Evolutionary conservation across 176 grass and related monocot species (phyloP).

Genomic region (Zea mays): DNA sequence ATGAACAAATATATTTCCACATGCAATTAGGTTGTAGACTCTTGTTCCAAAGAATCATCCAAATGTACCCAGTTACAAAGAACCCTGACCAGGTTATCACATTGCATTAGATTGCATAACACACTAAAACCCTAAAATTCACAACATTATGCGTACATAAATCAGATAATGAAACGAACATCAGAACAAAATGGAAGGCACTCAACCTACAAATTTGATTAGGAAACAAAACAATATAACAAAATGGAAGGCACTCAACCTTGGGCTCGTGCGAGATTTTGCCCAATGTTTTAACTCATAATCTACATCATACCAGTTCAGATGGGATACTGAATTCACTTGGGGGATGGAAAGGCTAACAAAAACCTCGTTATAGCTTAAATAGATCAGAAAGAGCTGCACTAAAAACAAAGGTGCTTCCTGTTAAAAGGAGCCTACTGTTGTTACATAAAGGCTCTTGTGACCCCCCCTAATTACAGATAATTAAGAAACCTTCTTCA

Average conservation of each 20-base stretch:
- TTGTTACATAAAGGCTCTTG: slow-evolving; percentile 73
- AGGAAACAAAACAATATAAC: neutral
- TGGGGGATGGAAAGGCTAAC: slow-evolving; percentile 45
- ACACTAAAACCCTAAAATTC: slow-evolving; percentile 15
- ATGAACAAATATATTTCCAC: too few species aligned
- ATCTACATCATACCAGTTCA: slow-evolving; percentile 66
- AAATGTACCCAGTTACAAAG: neutral
- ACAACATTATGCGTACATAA: neutral
- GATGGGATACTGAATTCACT: slow-evolving; percentile 42
- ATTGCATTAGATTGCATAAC: neutral
- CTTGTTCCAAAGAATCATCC: neutral
- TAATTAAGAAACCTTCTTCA: slow-evolving; percentile 60
- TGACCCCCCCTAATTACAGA: slow-evolving; percentile 75
- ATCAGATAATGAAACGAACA: neutral
- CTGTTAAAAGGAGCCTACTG: slow-evolving; percentile 64
- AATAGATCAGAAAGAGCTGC: slow-evolving; percentile 69
- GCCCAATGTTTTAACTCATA: slow-evolving; percentile 45
- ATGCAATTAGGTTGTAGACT: neutral
- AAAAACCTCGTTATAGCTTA: slow-evolving; percentile 62
- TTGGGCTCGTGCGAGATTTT: slow-evolving; percentile 27
- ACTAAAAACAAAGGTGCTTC: slow-evolving; percentile 61
- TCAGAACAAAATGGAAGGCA: neutral
- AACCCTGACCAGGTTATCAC: neutral
- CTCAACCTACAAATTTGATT: neutral
- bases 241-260: slow-evolving; percentile 12